Conservation (phyloP, 2,329 filamentous ascomycete species). For the Ciborinia camelliae region DNA sequence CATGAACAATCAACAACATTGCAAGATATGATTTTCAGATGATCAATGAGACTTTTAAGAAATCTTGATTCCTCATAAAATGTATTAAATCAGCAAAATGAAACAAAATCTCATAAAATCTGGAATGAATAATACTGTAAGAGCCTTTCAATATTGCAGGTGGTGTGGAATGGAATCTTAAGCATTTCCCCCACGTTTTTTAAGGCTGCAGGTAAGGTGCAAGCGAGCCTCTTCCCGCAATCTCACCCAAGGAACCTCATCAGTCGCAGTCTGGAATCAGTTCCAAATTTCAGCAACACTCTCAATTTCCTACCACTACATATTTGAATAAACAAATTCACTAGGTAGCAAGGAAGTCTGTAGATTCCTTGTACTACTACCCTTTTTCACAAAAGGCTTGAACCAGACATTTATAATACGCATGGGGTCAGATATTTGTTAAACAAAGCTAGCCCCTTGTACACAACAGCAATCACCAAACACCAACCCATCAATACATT, state of each 20-base stretch:
- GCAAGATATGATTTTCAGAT: background rate
- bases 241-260: slow-evolving; percentile 9
- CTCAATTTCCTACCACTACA: background rate
- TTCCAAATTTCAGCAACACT: background rate
- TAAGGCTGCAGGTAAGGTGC: slow-evolving; percentile 18
- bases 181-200: slow-evolving; percentile 22
- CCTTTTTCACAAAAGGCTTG: background rate
- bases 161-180: background rate
- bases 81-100: no score
- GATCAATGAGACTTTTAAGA: background rate
- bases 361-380: slow-evolving; percentile 24
- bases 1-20: background rate
- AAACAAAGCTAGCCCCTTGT: slow-evolving; percentile 30
- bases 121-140: no score
- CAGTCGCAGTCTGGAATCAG: slow-evolving; percentile 9
- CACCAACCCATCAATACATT: slow-evolving; percentile 22
- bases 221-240: slow-evolving; percentile 20
- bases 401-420: slow-evolving; percentile 21
- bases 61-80: no score
- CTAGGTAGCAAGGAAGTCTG: slow-evolving; percentile 13
- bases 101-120: no score
- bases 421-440: slow-evolving; percentile 32
- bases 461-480: slow-evolving; percentile 31
- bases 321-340: background rate
- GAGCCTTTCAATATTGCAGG: no score